Percentiles rank a stretch among this genome's conserved stretches.
phyloP scores from a whole-genome alignment of 2,329 filamentous ascomycete species.

The Exophiala sp. region DNA sequence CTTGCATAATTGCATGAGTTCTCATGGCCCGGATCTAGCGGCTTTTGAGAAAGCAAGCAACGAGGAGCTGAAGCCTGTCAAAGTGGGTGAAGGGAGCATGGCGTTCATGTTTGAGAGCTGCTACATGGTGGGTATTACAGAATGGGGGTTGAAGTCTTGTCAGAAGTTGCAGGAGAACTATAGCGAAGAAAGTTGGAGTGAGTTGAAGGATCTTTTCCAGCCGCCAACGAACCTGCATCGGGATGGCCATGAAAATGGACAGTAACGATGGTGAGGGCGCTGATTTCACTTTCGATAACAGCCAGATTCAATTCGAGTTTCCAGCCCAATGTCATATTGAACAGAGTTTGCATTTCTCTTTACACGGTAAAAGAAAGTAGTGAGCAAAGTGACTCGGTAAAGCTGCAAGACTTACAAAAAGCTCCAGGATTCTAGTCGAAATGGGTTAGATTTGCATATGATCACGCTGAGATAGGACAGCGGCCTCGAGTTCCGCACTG shows the following conservation, averaged over 20 bases:
- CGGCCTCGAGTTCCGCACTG: no score
- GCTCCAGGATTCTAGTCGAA: no score
- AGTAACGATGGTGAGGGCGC: no score
- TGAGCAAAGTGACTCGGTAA: no score
- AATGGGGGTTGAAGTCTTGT: slow-evolving; percentile 68
- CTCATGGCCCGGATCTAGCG: slow-evolving; percentile 56
- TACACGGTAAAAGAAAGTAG: no score
- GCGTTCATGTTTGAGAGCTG: slow-evolving; percentile 63
- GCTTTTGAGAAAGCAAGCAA: slow-evolving; percentile 54
- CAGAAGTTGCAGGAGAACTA: slow-evolving; percentile 56
- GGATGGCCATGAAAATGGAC: background rate
- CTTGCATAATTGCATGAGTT: slow-evolving; percentile 69
- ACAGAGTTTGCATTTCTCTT: no score
- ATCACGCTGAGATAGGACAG: no score
- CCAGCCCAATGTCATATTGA: no score
- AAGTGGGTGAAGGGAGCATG: slow-evolving; percentile 55
- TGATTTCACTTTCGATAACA: no score
- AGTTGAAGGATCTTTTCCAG: background rate
- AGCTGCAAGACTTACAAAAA: no score
- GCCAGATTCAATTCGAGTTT: no score
- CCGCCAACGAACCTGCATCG: background rate
- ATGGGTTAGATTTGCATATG: no score
- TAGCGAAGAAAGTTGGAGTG: slow-evolving; percentile 31
- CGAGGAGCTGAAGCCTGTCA: slow-evolving; percentile 51
- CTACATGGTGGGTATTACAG: slow-evolving; percentile 67